These are phyloP conservation scores for Aspergillus sclerotiicarbonarius DNA, from an alignment of 495 filamentous ascomycete genomes.

Conservation along the genomic window DNA sequence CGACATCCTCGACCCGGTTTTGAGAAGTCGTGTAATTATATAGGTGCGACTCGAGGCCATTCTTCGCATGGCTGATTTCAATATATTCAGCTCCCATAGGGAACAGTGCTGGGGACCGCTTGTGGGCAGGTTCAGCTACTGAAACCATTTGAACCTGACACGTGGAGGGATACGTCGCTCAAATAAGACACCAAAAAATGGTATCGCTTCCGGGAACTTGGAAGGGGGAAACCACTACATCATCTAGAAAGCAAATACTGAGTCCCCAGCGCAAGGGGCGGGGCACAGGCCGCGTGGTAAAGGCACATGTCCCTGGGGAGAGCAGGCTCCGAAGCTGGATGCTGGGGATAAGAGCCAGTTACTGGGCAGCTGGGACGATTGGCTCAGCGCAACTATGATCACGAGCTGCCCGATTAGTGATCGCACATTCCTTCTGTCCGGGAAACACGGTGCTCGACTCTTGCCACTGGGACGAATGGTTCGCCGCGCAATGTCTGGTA, in stretches of 20 bases:
- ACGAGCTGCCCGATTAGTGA: not conserved
- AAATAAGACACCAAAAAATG: not conserved
- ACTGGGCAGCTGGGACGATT: not conserved
- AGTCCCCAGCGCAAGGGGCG: not conserved
- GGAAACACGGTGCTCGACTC: not conserved
- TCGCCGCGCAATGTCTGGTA: slow-evolving; percentile 11
- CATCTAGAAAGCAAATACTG: not conserved
- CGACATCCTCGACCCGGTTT: slow-evolving; percentile 8
- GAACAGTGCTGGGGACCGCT: not conserved
- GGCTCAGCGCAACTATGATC: not conserved
- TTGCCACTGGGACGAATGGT: slow-evolving; percentile 3
- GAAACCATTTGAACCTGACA: not conserved
- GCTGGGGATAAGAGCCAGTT: not conserved
- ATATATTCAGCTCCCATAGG: slow-evolving; percentile 19
- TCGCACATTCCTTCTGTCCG: slow-evolving; percentile 15
- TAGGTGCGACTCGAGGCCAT: slow-evolving; percentile 15
- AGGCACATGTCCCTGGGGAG: not conserved
- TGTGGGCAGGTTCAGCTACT: not conserved
- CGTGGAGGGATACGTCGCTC: not conserved
- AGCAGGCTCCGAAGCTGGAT: not conserved
- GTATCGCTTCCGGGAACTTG: not conserved
- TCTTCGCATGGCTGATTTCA: slow-evolving; percentile 26
- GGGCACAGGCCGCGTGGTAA: not conserved
- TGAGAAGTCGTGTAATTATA: slow-evolving; percentile 7
- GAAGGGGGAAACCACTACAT: not conserved